Conservation (phyloP, 352 stramenopile genomes). For the Blastocystis sp. region DNA sequence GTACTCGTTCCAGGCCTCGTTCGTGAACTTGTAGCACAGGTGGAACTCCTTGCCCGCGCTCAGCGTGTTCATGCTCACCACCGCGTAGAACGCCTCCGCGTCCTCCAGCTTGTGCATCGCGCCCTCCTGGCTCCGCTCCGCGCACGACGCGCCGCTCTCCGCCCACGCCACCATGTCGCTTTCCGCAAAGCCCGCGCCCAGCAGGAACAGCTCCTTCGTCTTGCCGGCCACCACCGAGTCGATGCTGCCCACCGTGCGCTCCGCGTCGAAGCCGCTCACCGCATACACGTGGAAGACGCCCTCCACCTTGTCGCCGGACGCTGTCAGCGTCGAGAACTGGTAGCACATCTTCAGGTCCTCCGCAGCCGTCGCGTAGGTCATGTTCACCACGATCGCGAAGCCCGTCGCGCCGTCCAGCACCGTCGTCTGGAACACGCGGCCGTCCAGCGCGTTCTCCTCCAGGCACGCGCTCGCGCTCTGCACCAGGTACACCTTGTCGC, state of each 20-base stretch:
- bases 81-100: not conserved
- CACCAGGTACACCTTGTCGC: conserved; percentile 56
- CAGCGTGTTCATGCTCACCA: not conserved
- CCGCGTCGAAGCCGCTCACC: conserved; percentile 42
- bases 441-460: conserved; percentile 50
- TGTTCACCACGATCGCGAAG: conserved; percentile 46
- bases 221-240: conserved; percentile 13
- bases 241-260: not conserved
- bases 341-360: conserved; percentile 38
- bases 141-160: conserved; percentile 11
- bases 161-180: conserved; percentile 30
- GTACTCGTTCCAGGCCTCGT: conserved; percentile 58
- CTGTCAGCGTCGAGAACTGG: conserved; percentile 58
- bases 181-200: conserved; percentile 20
- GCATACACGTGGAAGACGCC: conserved; percentile 49
- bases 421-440: conserved; percentile 40
- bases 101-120: not conserved
- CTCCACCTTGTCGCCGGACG: conserved; percentile 50
- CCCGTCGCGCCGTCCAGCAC: conserved; percentile 40
- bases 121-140: not conserved
- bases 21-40: conserved; percentile 60
- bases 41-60: conserved; percentile 26
- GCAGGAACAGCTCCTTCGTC: conserved; percentile 47
- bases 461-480: not conserved
- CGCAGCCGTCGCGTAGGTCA: conserved; percentile 30